phyloP scores from a whole-genome alignment of 169 alveolate species.

The Perkinsus marinus region DNA sequence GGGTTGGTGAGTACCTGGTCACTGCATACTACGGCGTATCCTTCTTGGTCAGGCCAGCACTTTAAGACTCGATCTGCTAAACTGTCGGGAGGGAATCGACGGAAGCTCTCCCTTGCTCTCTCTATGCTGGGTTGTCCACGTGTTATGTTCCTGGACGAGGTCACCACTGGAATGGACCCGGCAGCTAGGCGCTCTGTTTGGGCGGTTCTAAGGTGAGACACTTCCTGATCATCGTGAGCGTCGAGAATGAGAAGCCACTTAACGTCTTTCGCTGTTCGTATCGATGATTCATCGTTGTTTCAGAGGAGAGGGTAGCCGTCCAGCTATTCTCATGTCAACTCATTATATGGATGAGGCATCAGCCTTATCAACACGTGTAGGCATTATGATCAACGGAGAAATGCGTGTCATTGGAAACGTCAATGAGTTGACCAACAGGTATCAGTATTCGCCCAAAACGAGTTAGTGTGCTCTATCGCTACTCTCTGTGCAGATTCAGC shows the following conservation, averaged over 20 bases:
- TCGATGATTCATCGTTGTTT: too few relatives aligned
- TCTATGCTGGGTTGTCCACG: conserved; percentile 70
- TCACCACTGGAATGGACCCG: conserved; percentile 79
- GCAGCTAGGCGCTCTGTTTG: conserved; percentile 67
- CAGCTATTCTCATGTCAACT: conserved; percentile 57
- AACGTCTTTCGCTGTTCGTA: too few relatives aligned
- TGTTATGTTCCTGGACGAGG: conserved; percentile 65
- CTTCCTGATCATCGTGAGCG: too few relatives aligned
- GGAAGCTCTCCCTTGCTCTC: conserved; percentile 65
- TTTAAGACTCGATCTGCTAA: conserved; percentile 39
- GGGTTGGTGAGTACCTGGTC: conserved; percentile 25
- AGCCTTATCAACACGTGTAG: conserved; percentile 59
- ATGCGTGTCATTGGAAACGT: conserved; percentile 57
- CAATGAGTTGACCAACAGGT: conserved; percentile 39
- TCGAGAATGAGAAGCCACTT: too few relatives aligned
- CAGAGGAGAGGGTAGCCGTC: conserved; percentile 31
- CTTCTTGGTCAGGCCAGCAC: not conserved
- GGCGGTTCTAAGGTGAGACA: conserved; percentile 15
- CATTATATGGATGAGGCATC: conserved; percentile 82
- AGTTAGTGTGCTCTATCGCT: not conserved
- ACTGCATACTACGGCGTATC: not conserved
- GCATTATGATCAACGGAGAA: conserved; percentile 59
- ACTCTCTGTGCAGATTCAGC: not conserved
- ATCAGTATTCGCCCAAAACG: too few relatives aligned
- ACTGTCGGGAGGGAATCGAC: conserved; percentile 65